phyloP scores from a whole-genome alignment of 2,329 filamentous ascomycete species.

The Sphaerulina musiva region DNA sequence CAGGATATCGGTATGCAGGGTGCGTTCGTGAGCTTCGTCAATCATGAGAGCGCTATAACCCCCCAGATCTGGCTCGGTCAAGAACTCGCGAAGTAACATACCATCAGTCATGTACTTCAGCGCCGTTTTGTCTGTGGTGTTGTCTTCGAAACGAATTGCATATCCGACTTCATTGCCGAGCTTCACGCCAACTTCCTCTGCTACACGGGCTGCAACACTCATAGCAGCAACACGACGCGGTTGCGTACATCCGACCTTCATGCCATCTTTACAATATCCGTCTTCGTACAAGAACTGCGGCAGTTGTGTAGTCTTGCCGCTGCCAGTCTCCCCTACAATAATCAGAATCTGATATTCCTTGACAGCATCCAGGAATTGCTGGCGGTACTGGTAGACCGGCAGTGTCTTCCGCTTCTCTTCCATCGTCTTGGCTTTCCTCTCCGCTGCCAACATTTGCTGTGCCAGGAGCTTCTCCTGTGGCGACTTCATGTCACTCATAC shows the following conservation, averaged over 20 bases:
- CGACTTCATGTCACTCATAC: conserved; percentile 59
- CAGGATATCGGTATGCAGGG: conserved; percentile 82
- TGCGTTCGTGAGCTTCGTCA: conserved; percentile 94
- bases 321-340: conserved; percentile 89
- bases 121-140: conserved; percentile 81
- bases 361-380: conserved; percentile 81
- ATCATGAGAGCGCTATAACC: conserved; percentile 89
- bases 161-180: conserved; percentile 91
- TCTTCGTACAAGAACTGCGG: conserved; percentile 91
- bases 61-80: conserved; percentile 77
- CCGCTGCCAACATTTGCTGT: conserved; percentile 77
- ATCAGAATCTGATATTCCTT: conserved; percentile 80
- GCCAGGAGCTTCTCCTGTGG: conserved; percentile 74
- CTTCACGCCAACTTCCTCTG: conserved; percentile 86
- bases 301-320: conserved; percentile 91
- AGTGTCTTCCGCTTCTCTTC: conserved; percentile 86
- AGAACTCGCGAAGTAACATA: conserved; percentile 82
- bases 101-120: conserved; percentile 97
- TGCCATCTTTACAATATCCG: conserved; percentile 74
- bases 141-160: conserved; percentile 89
- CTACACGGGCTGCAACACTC: conserved; percentile 93
- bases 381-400: conserved; percentile 81
- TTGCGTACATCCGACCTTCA: conserved; percentile 89
- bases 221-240: conserved; percentile 93
- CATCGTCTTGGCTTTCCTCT: conserved; percentile 80